Conservation (phyloP, 2,329 filamentous ascomycete species). For the Fusarium nematophilum region DNA sequence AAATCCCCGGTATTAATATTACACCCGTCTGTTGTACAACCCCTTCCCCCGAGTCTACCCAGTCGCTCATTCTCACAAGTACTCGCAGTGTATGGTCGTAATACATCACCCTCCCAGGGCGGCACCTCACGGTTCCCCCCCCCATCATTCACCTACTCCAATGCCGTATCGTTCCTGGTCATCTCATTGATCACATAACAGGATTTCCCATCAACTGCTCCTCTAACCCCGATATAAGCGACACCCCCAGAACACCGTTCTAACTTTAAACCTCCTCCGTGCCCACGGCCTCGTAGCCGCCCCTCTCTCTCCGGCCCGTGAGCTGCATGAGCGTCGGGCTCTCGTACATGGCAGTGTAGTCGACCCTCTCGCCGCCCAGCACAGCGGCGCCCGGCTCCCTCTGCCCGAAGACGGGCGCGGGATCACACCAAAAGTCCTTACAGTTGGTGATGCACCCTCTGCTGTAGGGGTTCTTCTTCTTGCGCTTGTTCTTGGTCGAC, state of each 20-base stretch:
- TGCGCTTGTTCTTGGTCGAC: slow-evolving; percentile 62
- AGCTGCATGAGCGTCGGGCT: slow-evolving; percentile 76
- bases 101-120: slow-evolving; percentile 24
- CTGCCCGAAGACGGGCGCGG: slow-evolving; percentile 81
- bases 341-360: slow-evolving; percentile 93
- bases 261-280: slow-evolving; percentile 59
- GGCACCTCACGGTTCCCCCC: slow-evolving; percentile 13
- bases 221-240: slow-evolving; percentile 13
- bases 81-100: slow-evolving; percentile 33
- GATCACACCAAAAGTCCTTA: slow-evolving; percentile 95
- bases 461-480: slow-evolving; percentile 84
- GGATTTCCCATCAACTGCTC: slow-evolving; percentile 20
- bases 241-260: neutral
- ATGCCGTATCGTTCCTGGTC: slow-evolving; percentile 20
- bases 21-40: slow-evolving; percentile 39
- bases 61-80: slow-evolving; percentile 22
- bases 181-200: slow-evolving; percentile 35
- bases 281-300: slow-evolving; percentile 73
- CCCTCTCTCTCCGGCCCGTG: slow-evolving; percentile 59
- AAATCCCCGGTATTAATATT: slow-evolving; percentile 34
- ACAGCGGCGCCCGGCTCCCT: slow-evolving; percentile 79
- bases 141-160: slow-evolving; percentile 33
- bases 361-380: slow-evolving; percentile 81
- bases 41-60: slow-evolving; percentile 22
- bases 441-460: slow-evolving; percentile 89